Evolutionary conservation across 768 basidiomycete species (phyloP), one percentile per base, ranked within the genome.

Genomic region (Boletus rufocinnamomeus): DNA sequence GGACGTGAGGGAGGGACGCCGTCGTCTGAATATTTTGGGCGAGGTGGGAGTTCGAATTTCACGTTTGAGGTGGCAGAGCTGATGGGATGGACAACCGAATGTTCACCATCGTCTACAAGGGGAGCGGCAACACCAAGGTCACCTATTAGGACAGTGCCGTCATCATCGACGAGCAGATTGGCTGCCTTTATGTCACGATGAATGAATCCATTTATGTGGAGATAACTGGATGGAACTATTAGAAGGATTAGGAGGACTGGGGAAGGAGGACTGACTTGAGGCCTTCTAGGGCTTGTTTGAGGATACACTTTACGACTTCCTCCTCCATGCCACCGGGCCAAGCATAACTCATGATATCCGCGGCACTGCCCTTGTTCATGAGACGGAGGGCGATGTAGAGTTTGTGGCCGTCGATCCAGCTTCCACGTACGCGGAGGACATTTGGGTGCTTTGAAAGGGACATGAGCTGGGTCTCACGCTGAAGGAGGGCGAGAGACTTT

Each of bases 151-250:
- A 97, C 92, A 0, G 91, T 94, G 51, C 92, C 91, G 61, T 92
- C 88, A 60, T 95, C 89, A 64, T 95, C 93, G 53, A 96, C 84
- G 50, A 98, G 86, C 11, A 98, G 80, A 69, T 98, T 98, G 14
- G 93, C 95, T 4, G 93, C 93, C 74, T 98, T 98, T 66, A 98
- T 73, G 68, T 98, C 95, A 28, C 95, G 85, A 69, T 98, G 92
- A n/a, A 93, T 89, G 70, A 93, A 90, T 0, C 90, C 91, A 60
- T 94, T 95, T 54, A 83, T 80, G 66, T 95, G 93, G n/a, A 94
- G 81, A 63, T 94, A 93, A 63, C 89, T 92, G 25, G 35, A 46
- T 17, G 55, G 45, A 11, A 35, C 14, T 55, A 45, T 63, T n/a
- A 60, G 56, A 43, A 14, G 50, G 53, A 44, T 21, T 2, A 34